A percentile compares a stretch with the other conserved stretches of the same genome.
Conservation (phyloP, 2,329 filamentous ascomycete genomes). For the Colletotrichum sp. region DNA sequence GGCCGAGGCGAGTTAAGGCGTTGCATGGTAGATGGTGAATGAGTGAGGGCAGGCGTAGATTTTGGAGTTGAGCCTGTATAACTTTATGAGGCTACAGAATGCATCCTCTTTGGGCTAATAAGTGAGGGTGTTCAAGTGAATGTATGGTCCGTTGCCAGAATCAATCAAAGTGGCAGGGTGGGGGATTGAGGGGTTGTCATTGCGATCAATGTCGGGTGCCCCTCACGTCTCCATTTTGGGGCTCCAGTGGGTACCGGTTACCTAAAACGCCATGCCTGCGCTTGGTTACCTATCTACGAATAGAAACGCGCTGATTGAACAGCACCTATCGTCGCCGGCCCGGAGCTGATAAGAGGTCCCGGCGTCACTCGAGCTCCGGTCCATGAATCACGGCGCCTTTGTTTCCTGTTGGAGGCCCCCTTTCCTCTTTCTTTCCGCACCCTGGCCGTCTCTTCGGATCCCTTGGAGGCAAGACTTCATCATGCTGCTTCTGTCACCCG, state of each 20-base stretch:
- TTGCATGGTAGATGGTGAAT: not conserved
- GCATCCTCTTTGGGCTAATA: not conserved
- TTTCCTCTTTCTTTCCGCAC: no score
- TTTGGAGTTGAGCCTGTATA: not conserved
- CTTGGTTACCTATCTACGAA: slow-evolving; percentile 7
- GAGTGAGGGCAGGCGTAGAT: not conserved
- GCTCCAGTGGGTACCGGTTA: not conserved
- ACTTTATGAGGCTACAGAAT: not conserved
- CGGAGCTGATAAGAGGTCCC: slow-evolving; percentile 15
- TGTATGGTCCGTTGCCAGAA: not conserved
- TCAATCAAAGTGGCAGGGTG: not conserved
- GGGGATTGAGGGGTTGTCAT: not conserved
- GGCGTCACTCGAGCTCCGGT: not conserved
- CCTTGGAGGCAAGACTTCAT: not conserved
- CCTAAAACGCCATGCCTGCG: slow-evolving; percentile 1
- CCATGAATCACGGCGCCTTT: not conserved
- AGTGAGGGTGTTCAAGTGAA: not conserved
- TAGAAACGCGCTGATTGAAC: slow-evolving; percentile 11
- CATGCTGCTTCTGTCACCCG: slow-evolving; percentile 26
- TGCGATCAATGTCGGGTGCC: not conserved
- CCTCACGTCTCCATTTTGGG: slow-evolving; percentile 1
- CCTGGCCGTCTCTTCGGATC: not conserved
- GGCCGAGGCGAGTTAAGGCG: not conserved
- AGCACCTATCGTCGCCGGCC: not conserved
- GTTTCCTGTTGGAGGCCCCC: not conserved